phyloP scores from a whole-genome alignment of 2,329 filamentous ascomycete genomes.

The Fusarium udum region DNA sequence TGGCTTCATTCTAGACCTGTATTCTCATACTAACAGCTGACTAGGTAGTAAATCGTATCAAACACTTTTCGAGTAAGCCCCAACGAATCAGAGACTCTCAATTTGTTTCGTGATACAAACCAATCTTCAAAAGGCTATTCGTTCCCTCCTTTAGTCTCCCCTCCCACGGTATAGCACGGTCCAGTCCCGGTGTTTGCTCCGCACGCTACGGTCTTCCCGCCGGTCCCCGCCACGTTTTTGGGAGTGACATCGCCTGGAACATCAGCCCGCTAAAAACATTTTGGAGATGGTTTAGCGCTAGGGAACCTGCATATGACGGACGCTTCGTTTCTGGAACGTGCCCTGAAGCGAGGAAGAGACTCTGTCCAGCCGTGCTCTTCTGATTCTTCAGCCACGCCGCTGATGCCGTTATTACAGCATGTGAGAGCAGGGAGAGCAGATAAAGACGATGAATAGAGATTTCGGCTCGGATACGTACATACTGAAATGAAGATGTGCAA shows the following conservation, averaged over 20 bases:
- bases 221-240: not conserved
- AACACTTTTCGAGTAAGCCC: not conserved
- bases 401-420: not conserved
- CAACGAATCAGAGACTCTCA: not conserved
- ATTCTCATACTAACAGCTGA: not conserved
- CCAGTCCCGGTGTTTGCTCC: slow-evolving; percentile 20
- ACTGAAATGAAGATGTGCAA: not conserved
- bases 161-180: not conserved
- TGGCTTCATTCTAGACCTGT: not conserved
- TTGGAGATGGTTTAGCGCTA: slow-evolving; percentile 20
- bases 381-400: slow-evolving; percentile 15
- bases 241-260: slow-evolving; percentile 18
- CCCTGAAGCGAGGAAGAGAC: not conserved
- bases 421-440: not conserved
- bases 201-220: slow-evolving; percentile 6
- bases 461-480: slow-evolving; percentile 19
- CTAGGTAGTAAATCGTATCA: not conserved
- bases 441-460: not conserved
- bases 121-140: slow-evolving; percentile 7
- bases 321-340: slow-evolving; percentile 25
- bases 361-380: not conserved
- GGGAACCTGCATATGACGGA: slow-evolving; percentile 19
- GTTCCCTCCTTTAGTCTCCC: not conserved
- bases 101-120: slow-evolving; percentile 8
- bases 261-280: slow-evolving; percentile 24